Evolutionary conservation across 1,284 basidiomycete species (phyloP), one percentile per base, ranked within the genome.

Genomic region (Abortiporus biennis): DNA sequence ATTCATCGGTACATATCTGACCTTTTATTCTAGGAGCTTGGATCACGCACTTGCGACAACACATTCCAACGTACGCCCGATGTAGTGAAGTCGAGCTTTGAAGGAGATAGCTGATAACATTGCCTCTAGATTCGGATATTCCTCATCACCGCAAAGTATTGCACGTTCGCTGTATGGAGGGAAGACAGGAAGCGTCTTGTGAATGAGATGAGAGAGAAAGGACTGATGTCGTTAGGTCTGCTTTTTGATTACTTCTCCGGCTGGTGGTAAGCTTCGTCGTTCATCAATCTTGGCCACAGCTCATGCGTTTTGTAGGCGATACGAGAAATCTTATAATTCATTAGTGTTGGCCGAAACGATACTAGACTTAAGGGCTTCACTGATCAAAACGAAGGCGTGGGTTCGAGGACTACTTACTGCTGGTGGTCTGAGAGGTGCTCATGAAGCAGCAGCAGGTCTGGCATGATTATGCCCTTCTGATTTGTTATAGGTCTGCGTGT

Each of bases 81-180:
- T n/a, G n/a, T n/a, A n/a, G n/a, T n/a, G n/a, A n/a, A n/a, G n/a
- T n/a, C n/a, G n/a, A n/a, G n/a, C n/a, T n/a, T n/a, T n/a, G n/a
- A n/a, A n/a, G n/a, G n/a, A n/a, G n/a, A n/a, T n/a, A n/a, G n/a
- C n/a, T n/a, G n/a, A n/a, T n/a, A n/a, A 29, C 30, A 19, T 25
- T 36, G 23, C n/a, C n/a, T 22, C 11, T 43, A 87, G 75, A 70
- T 82, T 47, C 85, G 93, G 9, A 80, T 96, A 55, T 99, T 97
- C 62, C 62, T 98, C 30, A 88, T 98, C 47, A 86, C 89, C 4
- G 93, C 93, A 0, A 86, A 91, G 54, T 96, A 91, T 63, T 98
- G 95, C 61, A 76, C 84, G 36, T 71, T 69, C 16, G 81, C 92
- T 29, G 86, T 93, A 2, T 96, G 92, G 84, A 69, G 78, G 51